phyloP scores from a whole-genome alignment of 2,329 filamentous ascomycete species.

The Ophiostoma ulmi region DNA sequence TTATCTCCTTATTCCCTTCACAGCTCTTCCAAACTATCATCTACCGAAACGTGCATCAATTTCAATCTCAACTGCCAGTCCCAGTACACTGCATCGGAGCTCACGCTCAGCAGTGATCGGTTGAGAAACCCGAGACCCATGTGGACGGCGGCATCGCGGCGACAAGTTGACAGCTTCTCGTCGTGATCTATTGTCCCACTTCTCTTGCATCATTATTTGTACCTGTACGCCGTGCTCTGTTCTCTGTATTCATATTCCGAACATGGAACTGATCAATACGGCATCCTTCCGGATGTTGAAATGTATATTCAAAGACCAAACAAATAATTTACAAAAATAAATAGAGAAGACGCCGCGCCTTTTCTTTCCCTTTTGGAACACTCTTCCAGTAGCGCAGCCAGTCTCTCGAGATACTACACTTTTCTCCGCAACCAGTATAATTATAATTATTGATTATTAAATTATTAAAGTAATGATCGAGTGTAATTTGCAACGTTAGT shows the following conservation, averaged over 20 bases:
- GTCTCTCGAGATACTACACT: background rate
- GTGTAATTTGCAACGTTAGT: background rate
- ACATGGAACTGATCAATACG: background rate
- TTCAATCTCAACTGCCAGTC: background rate
- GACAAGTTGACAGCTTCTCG: background rate
- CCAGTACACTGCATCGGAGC: background rate
- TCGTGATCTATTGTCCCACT: background rate
- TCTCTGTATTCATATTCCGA: too few species aligned
- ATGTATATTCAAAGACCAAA: background rate
- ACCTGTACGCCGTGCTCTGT: background rate
- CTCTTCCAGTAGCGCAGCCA: constrained; percentile 4
- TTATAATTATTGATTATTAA: background rate
- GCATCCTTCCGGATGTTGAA: constrained; percentile 1
- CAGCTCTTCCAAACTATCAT: background rate
- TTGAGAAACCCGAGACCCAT: background rate
- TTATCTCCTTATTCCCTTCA: background rate
- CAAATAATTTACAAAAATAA: background rate
- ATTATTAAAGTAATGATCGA: too few species aligned
- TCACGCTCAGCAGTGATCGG: background rate
- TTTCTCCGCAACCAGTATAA: constrained; percentile 5
- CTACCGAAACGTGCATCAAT: constrained; percentile 5
- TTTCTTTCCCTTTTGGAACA: constrained; percentile 22
- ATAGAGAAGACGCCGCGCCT: constrained; percentile 14
- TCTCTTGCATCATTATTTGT: background rate
- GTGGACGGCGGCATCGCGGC: background rate